Conservation (phyloP, 2,329 filamentous ascomycete genomes). For the Aspergillus flavus region DNA sequence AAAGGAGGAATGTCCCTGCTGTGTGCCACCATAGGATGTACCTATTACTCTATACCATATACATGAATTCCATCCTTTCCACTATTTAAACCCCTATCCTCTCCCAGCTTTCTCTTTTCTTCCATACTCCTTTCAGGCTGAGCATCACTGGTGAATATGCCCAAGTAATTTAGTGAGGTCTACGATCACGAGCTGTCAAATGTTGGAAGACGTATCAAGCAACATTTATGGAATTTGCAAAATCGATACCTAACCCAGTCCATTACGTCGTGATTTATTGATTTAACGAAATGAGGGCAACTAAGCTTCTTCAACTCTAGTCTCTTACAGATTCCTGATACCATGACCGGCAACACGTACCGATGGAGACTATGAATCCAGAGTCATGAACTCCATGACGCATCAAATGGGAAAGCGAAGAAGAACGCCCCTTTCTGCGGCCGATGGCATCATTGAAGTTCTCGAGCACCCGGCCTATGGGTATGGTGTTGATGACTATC, state of each 20-base stretch:
- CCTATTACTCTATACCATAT: neutral
- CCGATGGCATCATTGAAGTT: no score
- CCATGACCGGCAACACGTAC: no score
- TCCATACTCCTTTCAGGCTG: neutral
- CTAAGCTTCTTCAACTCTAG: no score
- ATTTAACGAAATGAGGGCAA: neutral
- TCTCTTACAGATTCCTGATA: no score
- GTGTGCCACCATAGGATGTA: neutral
- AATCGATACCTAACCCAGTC: neutral
- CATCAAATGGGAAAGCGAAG: no score
- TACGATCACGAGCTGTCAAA: no score
- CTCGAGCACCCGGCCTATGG: no score
- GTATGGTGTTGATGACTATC: no score
- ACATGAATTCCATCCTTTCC: neutral
- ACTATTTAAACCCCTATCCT: neutral
- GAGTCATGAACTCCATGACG: no score
- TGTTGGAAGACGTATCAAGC: neutral
- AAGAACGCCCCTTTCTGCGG: no score
- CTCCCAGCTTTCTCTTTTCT: neutral
- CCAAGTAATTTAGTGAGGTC: neutral
- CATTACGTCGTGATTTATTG: neutral
- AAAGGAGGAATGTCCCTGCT: no score
- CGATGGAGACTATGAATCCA: no score
- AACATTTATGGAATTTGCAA: neutral
- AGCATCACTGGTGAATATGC: neutral